phyloP scores from a whole-genome alignment of 176 grass and related monocot genomes.

The Melocanna baccifera region DNA sequence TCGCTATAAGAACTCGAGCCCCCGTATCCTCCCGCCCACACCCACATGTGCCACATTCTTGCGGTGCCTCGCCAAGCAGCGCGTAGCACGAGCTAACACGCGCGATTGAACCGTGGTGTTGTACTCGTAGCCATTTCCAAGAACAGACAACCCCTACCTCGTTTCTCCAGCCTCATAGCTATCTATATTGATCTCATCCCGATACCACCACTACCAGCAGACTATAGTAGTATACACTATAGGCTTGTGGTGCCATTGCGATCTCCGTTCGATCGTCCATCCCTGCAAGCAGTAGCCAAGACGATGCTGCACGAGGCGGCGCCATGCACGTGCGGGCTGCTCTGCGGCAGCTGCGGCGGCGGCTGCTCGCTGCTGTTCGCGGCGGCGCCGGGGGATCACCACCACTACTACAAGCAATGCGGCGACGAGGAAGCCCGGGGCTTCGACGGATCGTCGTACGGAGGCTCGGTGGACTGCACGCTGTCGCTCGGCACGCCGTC shows the following conservation, averaged over 20 bases:
- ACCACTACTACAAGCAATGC: slow-evolving; percentile 35
- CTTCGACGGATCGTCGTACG: background rate
- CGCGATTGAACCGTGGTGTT: slow-evolving; percentile 18
- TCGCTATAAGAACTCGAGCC: slow-evolving; percentile 42
- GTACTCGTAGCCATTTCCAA: slow-evolving; percentile 18
- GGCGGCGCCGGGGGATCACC: slow-evolving; percentile 32
- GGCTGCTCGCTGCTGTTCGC: slow-evolving; percentile 60
- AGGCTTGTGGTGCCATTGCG: background rate
- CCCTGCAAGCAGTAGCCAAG: background rate
- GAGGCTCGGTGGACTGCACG: slow-evolving; percentile 78
- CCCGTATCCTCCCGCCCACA: slow-evolving; percentile 41
- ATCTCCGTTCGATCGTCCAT: background rate
- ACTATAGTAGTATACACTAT: background rate
- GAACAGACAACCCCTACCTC: slow-evolving; percentile 41
- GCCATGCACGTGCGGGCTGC: slow-evolving; percentile 65
- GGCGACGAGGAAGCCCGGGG: background rate
- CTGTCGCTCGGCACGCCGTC: slow-evolving; percentile 92
- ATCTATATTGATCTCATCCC: slow-evolving; percentile 14
- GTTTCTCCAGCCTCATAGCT: slow-evolving; percentile 14
- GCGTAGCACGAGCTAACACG: background rate
- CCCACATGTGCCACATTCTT: background rate
- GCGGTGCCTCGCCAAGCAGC: background rate
- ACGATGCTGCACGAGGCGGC: slow-evolving; percentile 61
- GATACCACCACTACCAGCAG: background rate
- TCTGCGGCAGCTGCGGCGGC: slow-evolving; percentile 64